Evolutionary conservation across 1,139 yeast genomes (phyloP).

Genomic region (Casaregolazyma suthepensis): DNA sequence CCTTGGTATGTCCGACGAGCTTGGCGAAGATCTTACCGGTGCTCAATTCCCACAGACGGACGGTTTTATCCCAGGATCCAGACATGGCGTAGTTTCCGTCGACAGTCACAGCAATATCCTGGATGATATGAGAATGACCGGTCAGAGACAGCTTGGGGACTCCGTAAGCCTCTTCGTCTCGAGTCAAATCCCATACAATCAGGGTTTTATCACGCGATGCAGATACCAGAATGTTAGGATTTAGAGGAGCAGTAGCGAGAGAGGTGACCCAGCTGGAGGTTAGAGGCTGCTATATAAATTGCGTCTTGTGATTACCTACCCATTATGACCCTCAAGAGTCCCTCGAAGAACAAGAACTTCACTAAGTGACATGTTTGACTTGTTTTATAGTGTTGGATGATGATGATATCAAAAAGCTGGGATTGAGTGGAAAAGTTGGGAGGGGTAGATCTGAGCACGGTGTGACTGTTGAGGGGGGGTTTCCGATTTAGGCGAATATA

Average conservation of each 20-base stretch:
- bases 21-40: conserved; percentile 93
- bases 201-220: conserved; percentile 99
- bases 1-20: conserved; percentile 97
- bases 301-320: conserved; percentile 7
- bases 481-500: too few relatives aligned
- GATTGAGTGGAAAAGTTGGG: conserved; percentile 1
- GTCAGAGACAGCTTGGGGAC: conserved; percentile 94
- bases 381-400: neutral
- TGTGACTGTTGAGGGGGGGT: neutral
- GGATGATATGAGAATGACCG: conserved; percentile 99
- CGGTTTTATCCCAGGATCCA: conserved; percentile 99
- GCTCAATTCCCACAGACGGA: conserved; percentile 97
- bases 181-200: conserved; percentile 98
- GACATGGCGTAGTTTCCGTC: conserved; percentile 98
- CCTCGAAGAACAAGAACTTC: conserved; percentile 99
- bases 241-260: conserved; percentile 96
- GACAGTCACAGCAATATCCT: conserved; percentile 96
- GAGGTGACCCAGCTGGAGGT: conserved; percentile 78
- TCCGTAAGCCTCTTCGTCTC: conserved; percentile 97
- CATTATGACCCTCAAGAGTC: conserved; percentile 76
- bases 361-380: conserved; percentile 26
- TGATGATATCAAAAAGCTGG: conserved; percentile 1
- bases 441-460: neutral
- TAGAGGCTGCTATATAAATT: neutral
- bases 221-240: conserved; percentile 97